These are phyloP conservation scores for Apiotrichum sp. DNA, from an alignment of 1,284 basidiomycete genomes.

Conservation along the genomic window DNA sequence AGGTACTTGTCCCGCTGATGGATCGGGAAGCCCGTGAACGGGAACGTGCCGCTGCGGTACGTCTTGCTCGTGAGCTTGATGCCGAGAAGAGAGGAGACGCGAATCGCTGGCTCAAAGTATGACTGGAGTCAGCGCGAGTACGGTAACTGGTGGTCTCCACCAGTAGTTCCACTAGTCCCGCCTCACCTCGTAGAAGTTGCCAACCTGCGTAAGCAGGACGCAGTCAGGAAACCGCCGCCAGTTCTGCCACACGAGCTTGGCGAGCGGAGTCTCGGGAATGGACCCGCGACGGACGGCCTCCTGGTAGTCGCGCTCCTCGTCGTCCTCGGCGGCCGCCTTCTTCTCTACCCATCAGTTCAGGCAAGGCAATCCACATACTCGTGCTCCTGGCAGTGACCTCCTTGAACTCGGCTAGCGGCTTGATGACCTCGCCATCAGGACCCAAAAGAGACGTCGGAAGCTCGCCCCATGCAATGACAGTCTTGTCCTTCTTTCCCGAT, in stretches of 20 bases:
- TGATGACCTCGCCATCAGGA: constrained; percentile 10
- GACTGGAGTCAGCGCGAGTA: constrained; percentile 54
- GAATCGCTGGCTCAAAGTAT: constrained; percentile 82
- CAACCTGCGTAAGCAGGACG: constrained; percentile 80
- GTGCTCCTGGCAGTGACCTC: not conserved
- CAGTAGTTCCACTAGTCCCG: no score
- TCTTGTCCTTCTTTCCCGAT: not conserved
- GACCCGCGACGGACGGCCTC: constrained; percentile 20
- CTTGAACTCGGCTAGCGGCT: constrained; percentile 4
- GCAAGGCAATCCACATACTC: not conserved
- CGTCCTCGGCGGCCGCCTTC: constrained; percentile 4
- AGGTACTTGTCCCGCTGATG: constrained; percentile 76
- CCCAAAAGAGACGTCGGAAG: constrained; percentile 10
- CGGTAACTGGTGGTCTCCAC: no score
- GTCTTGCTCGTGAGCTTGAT: constrained; percentile 36
- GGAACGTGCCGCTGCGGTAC: constrained; percentile 51
- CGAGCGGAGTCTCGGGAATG: constrained; percentile 51
- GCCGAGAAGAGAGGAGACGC: constrained; percentile 65
- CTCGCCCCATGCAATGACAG: constrained; percentile 6
- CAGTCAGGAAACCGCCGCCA: constrained; percentile 75
- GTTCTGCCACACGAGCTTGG: constrained; percentile 64
- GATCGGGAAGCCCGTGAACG: constrained; percentile 86
- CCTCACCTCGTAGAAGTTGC: constrained; percentile 86
- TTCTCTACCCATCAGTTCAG: no score
- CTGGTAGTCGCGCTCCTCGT: constrained; percentile 13